Percentiles rank a stretch among this genome's conserved stretches.
These are phyloP conservation scores for Fusarium clavum DNA, from an alignment of 2,329 filamentous ascomycete genomes.

Conservation along the genomic window DNA sequence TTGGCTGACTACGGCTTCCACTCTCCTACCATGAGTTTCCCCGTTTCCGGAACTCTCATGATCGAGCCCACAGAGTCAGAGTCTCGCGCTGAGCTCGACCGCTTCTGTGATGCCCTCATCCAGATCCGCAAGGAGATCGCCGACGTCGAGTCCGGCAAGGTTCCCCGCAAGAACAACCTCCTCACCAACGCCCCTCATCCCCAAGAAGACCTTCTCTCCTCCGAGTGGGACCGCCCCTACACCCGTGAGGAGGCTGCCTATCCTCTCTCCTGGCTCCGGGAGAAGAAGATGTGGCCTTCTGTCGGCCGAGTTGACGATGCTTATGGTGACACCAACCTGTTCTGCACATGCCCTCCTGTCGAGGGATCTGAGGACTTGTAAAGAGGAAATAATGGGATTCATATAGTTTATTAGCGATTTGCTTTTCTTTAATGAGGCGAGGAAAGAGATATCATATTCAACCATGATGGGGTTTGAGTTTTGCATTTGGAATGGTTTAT, in stretches of 20 bases:
- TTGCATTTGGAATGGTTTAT: slow-evolving; percentile 35
- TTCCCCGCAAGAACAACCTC: slow-evolving; percentile 81
- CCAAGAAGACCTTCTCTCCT: slow-evolving; percentile 79
- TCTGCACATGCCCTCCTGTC: slow-evolving; percentile 93
- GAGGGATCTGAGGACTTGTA: slow-evolving; percentile 63
- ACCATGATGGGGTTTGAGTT: slow-evolving; percentile 34
- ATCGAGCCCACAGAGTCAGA: slow-evolving; percentile 97
- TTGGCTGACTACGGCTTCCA: slow-evolving; percentile 98
- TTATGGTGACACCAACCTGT: slow-evolving; percentile 91
- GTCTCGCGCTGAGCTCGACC: slow-evolving; percentile 89
- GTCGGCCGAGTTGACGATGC: slow-evolving; percentile 90
- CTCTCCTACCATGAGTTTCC: slow-evolving; percentile 97
- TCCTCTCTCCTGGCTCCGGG: slow-evolving; percentile 80
- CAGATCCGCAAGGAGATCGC: slow-evolving; percentile 87
- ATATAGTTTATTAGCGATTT: slow-evolving; percentile 25
- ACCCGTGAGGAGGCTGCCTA: slow-evolving; percentile 86
- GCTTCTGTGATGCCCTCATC: slow-evolving; percentile 91
- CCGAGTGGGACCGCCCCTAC: slow-evolving; percentile 83
- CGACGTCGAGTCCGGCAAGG: slow-evolving; percentile 83
- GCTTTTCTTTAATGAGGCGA: slow-evolving; percentile 8
- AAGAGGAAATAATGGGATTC: slow-evolving; percentile 25
- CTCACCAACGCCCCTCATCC: slow-evolving; percentile 92
- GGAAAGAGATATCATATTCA: slow-evolving; percentile 41
- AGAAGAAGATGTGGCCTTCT: slow-evolving; percentile 98
- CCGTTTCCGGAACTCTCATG: slow-evolving; percentile 94